Evolutionary conservation across 2,329 filamentous ascomycete species (phyloP), one percentile per base, ranked within the genome.

Genomic region (Lecanoromycetidae sp.): DNA sequence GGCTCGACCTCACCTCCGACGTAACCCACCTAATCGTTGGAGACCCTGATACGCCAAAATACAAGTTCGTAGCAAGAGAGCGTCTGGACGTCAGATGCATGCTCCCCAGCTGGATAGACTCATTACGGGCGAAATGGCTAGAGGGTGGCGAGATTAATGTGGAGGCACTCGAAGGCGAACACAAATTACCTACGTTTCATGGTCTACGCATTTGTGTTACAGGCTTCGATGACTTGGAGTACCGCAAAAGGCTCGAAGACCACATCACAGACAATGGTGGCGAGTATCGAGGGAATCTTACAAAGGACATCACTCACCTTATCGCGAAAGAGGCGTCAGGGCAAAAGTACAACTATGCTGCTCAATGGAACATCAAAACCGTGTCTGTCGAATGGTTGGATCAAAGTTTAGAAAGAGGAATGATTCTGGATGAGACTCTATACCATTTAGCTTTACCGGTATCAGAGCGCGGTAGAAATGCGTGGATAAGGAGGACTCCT

Each of bases 1-100:
- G 84, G 58, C 83, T 87, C 63, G 88, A 98, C 63, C 77, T 98
- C 36, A 96, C 88, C n/a, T 85, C 84, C 48, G 87, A 95, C 63
- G 87, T 94, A 39, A 96, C 91, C 4, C 91, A 98, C 68, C 79
- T 98, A 38, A 76, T 98, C 53, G 86, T 94, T 52, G 91, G 88
- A 62, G 81, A 84, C 58, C 84, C 87, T 58, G 78, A 90, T 61
- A 96, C 90, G 1, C 79, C 84, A 41, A 98, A 98, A 65, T 98
- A 98, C 66, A 83, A 81, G 63, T 94, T 94, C 71, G 90, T 96
- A 58, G 91, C 90, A 45, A 85, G 82, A 60, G 84, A 90, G 62
- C 77, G 91, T 44, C 79, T 82, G 39, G 91, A 98, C 59, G 81
- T 98, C 58, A 80, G 79, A 60, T 81, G 87, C 41, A 80, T 98